Evolutionary conservation across 2,329 filamentous ascomycete species (phyloP).

Genomic region (Hypoxylon sp.): DNA sequence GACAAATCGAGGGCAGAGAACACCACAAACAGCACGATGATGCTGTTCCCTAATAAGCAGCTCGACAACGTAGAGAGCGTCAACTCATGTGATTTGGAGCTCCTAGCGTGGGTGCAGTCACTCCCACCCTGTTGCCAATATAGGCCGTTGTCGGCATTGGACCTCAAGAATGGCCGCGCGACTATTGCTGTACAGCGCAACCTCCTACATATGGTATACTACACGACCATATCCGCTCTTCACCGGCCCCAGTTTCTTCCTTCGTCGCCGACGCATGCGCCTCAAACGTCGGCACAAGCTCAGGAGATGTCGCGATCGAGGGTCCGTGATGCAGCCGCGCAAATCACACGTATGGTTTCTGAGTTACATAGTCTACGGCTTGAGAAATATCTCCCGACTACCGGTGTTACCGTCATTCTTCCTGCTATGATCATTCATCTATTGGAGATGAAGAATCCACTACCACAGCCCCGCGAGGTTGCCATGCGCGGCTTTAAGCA

Average conservation of each 20-base stretch:
- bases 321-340: constrained; percentile 85
- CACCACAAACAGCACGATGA: constrained; percentile 84
- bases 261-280: constrained; percentile 70
- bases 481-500: constrained; percentile 87
- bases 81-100: constrained; percentile 81
- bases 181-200: constrained; percentile 80
- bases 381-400: constrained; percentile 86
- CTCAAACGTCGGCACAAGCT: constrained; percentile 73
- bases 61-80: constrained; percentile 87
- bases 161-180: constrained; percentile 72
- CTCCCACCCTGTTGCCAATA: constrained; percentile 82
- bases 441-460: constrained; percentile 89
- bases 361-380: constrained; percentile 80
- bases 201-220: constrained; percentile 94
- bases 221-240: constrained; percentile 90
- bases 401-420: constrained; percentile 89
- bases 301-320: constrained; percentile 87
- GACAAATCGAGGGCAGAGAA: constrained; percentile 84
- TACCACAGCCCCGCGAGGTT: constrained; percentile 77
- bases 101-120: constrained; percentile 81
- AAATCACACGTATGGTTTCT: constrained; percentile 87
- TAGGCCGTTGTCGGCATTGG: constrained; percentile 66
- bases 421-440: constrained; percentile 95
- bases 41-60: constrained; percentile 90
- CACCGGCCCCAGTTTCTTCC: constrained; percentile 93